Evolutionary conservation across 2,329 filamentous ascomycete species (phyloP), one percentile per base, ranked within the genome.

Genomic region (Neobulgaria alba): DNA sequence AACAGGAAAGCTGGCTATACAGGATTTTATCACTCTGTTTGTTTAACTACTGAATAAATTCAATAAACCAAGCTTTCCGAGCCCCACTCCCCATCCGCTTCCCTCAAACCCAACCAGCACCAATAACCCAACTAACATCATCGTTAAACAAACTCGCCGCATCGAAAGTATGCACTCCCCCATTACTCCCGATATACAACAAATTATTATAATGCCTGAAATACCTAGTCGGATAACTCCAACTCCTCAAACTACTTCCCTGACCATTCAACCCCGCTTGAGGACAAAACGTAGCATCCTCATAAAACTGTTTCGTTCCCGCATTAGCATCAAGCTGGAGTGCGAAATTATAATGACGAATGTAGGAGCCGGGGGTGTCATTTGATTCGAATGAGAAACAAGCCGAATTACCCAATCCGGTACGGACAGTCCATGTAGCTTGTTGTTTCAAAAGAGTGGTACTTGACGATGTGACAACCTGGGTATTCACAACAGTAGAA

Each of bases 281-380:
- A 0, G 73, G 64, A 53, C 77, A 81, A 59, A 81, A 81, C 0
- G 77, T 81, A 5, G 77, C 74, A 35, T 81, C 77, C 49, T 81
- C 75, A 3, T 60, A 29, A 59, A 80, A 78, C 38, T 63, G 59
- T 63, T 79, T 77, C 41, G 63, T 64, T 39, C 67, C 67, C 46
- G 80, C 77, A 47, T 69, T 68, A 42, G 67, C 64, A 31, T 63
- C 57, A 33, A 80, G 48, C 23, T 57, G 34, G 1, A 81, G 68
- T 19, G 16, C 63, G 38, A 77, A 81, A 57, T 70, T 54, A 46
- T 57, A 64, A 61, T 81, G 76, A 0, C 76, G 65, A 3, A 81
- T 63, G 54, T 66, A 82, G 60, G 69, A 75, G 3, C 76, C 76
- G 2, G 76, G 61, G 0, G 69, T 69, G 45, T 79, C 75, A 9